Percentiles rank a stretch among this genome's conserved stretches.
phyloP scores from a whole-genome alignment of 129 eudicot genomes.

The Dittrichia graveolens region DNA sequence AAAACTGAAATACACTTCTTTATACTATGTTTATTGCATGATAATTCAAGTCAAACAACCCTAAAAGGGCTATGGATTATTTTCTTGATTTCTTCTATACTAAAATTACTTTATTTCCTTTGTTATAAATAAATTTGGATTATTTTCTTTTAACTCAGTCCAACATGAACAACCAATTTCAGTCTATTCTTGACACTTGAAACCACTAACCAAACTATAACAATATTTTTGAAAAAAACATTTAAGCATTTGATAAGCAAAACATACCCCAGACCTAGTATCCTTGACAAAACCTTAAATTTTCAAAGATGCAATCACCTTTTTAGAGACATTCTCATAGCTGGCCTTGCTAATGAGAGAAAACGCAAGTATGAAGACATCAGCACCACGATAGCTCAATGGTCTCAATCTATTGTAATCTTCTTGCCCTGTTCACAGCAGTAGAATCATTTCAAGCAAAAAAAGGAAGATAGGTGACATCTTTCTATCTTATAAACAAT shows the following conservation, averaged over 20 bases:
- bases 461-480: background rate
- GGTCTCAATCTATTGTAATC: conserved; percentile 78
- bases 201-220: too few species aligned
- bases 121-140: background rate
- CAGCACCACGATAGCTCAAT: conserved; percentile 75
- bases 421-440: conserved; percentile 59
- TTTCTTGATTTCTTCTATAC: background rate
- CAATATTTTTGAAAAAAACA: too few species aligned
- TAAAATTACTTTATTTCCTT: background rate
- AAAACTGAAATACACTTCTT: background rate
- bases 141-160: background rate
- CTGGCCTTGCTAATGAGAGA: conserved; percentile 78
- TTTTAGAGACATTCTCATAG: conserved; percentile 67
- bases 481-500: conserved; percentile 4
- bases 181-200: too few species aligned
- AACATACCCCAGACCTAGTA: too few species aligned
- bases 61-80: background rate
- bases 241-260: too few species aligned
- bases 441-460: background rate
- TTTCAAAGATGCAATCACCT: conserved; percentile 32
- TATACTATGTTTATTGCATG: background rate
- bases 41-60: conserved; percentile 3
- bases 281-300: too few species aligned
- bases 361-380: conserved; percentile 74
- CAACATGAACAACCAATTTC: background rate